Conservation (phyloP, 2,329 filamentous ascomycete species). For the Penicillium verrucosum region DNA sequence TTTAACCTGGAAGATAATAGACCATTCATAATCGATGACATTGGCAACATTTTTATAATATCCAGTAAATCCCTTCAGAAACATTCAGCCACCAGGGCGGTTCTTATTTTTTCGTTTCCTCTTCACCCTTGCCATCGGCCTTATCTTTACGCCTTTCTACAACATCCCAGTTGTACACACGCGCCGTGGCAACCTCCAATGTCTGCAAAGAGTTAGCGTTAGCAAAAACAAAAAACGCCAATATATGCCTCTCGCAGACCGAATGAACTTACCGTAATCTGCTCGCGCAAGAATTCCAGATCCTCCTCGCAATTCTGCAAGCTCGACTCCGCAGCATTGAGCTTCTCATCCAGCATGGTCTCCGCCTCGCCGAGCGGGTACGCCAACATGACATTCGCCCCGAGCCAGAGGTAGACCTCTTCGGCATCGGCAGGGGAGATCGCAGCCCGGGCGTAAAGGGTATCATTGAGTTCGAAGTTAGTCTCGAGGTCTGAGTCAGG, state of each 20-base stretch:
- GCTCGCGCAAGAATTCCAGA: conserved; percentile 88
- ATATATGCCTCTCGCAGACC: background rate
- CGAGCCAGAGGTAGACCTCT: conserved; percentile 97
- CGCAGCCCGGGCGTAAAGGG: conserved; percentile 82
- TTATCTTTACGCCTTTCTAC: conserved; percentile 93
- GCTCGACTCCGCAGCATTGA: conserved; percentile 74
- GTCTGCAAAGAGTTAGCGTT: conserved; percentile 58
- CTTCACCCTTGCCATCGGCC: conserved; percentile 49
- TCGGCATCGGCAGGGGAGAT: conserved; percentile 68
- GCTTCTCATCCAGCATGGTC: conserved; percentile 70
- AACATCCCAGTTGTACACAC: conserved; percentile 99
- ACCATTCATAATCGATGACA: background rate
- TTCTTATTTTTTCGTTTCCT: conserved; percentile 44
- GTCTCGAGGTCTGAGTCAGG: conserved; percentile 69
- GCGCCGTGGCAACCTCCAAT: conserved; percentile 90
- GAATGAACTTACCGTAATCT: conserved; percentile 72
- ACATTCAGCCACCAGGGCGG: conserved; percentile 6
- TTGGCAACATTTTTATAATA: conserved; percentile 8
- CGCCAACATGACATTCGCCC: conserved; percentile 95
- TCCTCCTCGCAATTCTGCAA: conserved; percentile 92
- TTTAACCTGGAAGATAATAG: conserved; percentile 1
- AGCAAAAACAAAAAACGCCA: background rate
- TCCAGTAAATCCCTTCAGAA: background rate
- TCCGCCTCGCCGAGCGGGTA: conserved; percentile 90
- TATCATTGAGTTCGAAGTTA: conserved; percentile 95